phyloP scores from a whole-genome alignment of 306 rosid species.

The Trifolium subterraneum region DNA sequence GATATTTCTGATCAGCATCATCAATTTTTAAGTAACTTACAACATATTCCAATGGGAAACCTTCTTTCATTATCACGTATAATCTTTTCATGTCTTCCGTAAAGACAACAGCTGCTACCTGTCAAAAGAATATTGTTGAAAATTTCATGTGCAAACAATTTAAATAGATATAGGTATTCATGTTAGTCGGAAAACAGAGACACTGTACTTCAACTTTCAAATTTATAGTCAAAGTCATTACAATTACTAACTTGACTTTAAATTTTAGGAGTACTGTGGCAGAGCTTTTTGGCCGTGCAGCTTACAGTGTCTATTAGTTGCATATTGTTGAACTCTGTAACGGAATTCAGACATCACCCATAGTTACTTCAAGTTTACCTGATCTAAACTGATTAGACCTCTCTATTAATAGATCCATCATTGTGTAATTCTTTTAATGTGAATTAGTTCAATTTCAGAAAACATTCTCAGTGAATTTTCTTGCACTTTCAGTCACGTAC shows the following conservation, averaged over 20 bases:
- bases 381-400: too few relatives aligned
- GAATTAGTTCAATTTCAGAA: too few relatives aligned
- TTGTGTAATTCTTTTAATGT: background rate
- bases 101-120: conserved; percentile 95
- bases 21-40: conserved; percentile 61
- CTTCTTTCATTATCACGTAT: conserved; percentile 94
- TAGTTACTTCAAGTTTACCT: background rate
- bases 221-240: conserved; percentile 20
- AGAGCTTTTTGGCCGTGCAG: background rate
- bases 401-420: background rate
- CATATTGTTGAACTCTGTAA: conserved; percentile 2
- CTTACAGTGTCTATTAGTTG: background rate
- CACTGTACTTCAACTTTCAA: background rate
- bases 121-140: conserved; percentile 47
- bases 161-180: conserved; percentile 31
- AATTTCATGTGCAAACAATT: conserved; percentile 26
- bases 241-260: conserved; percentile 34
- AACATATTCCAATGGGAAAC: conserved; percentile 88
- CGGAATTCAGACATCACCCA: background rate
- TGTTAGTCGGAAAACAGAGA: conserved; percentile 26
- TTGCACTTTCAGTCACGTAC: too few relatives aligned
- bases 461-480: too few relatives aligned
- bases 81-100: conserved; percentile 84
- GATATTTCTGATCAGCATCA: conserved; percentile 39
- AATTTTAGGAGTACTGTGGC: background rate